Conservation (phyloP, 371 early-diverging fungal species). For the Enterospora canceri region DNA sequence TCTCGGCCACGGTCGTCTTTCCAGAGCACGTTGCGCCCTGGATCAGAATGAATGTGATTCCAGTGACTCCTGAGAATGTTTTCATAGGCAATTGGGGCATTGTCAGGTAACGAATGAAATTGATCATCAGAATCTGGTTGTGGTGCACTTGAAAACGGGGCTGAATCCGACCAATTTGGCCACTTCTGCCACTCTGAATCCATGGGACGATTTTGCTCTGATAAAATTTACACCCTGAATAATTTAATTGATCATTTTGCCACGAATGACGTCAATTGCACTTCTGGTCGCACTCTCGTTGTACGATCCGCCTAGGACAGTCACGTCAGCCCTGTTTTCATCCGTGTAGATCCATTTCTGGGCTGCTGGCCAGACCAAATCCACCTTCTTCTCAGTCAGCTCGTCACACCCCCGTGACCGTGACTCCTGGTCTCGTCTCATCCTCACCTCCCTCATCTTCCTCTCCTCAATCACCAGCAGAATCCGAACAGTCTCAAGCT, state of each 20-base stretch:
- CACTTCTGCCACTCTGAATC: too few species aligned
- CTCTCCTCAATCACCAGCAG: background rate
- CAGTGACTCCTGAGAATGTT: too few species aligned
- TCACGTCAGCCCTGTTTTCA: background rate
- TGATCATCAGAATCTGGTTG: too few species aligned
- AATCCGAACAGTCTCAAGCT: too few species aligned
- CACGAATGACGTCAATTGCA: background rate
- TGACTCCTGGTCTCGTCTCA: background rate
- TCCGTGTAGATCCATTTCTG: conserved; percentile 1
- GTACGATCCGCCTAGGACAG: background rate
- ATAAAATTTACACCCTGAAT: background rate
- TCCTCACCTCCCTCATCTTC: background rate
- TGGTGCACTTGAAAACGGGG: too few species aligned
- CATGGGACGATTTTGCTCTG: background rate
- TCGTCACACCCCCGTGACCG: background rate
- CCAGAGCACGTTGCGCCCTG: background rate
- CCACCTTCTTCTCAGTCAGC: background rate
- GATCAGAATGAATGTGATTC: background rate
- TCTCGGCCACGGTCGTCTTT: background rate
- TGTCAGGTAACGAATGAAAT: too few species aligned
- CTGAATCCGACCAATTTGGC: too few species aligned
- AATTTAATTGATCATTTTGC: background rate
- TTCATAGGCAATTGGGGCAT: too few species aligned
- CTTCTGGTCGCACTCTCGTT: background rate
- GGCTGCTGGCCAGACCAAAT: conserved; percentile 11